Evolutionary conservation across 2,329 filamentous ascomycete species (phyloP), one percentile per base, ranked within the genome.

Genomic region (Fusarium succisae): DNA sequence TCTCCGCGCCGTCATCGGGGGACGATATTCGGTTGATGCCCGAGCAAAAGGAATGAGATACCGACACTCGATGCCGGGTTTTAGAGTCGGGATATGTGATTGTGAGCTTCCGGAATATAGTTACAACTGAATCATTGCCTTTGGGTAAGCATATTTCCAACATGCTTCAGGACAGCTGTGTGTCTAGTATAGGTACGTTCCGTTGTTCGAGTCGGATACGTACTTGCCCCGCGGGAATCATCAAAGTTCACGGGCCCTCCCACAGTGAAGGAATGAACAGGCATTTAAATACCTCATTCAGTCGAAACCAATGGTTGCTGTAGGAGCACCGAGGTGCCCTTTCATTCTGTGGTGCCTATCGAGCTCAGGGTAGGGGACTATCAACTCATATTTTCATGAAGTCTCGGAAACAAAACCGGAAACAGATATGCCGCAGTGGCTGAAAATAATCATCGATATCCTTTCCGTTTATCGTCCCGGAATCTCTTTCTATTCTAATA

Each of bases 1-100:
- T 63, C 65, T 70, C 75, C 74, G 63, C 74, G 76, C 76, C 76
- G 76, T 75, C 68, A 78, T 78, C 76, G 75, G 76, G 72, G 76
- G 47, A 64, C 26, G 54, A 30, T 39, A 66, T 69, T 60, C 63
- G 53, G 47, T 69, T 62, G 28, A 63, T 60, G 44, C 39, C 69
- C 63, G 47, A 75, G 62, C 64, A 51, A 65, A 56, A 35, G 63
- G 55, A 43, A 75, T 45, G 64, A 43, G 32, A 66, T 58, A 22
- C 64, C 72, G 53, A 66, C 38, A 14, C 13, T 32, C 9, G 38
- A 44, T 51, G 43, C 41, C 37, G 32, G 8, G 13, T 35, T 18
- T 48, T 17, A 28, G 47, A 17, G 10, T 35, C 30, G 17, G 59
- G 35, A 51, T 39, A 26, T 24, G 26, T 15, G 26, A 53, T 39